Base-by-base conservation (phyloP, 2,329 filamentous ascomycete genomes). In the Teratosphaeria gauchensis region DNA sequence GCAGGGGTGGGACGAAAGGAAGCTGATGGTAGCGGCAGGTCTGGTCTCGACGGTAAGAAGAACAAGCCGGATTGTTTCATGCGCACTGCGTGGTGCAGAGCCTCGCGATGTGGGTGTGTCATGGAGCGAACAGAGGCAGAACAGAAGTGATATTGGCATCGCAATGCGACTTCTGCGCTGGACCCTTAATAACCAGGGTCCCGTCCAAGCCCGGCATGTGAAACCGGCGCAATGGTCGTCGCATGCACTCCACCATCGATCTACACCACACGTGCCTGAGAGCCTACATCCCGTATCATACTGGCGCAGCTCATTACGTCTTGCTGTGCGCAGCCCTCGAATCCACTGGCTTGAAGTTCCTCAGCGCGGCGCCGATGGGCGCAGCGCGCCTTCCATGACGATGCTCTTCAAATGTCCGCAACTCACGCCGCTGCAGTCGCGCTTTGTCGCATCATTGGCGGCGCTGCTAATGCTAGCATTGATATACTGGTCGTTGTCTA, bases 341-440 rank as follows among this genome's bases (percentile, higher is more conserved):
- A 6, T 19, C 31, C 51, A 31, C 21, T 14, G 31, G 4, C 51
- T 14, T 53, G 51, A 48, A 35, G 30, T 5, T 55, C 30, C n/a
- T 46, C 51, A 14, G 53, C 58, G 54, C 51, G 51, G 48, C 54
- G 54, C 42, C 54, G 28, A 30, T 33, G 51, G 38, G 58, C 58
- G 58, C 54, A 12, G 48, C 54, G 55, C 55, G 55, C 28, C 31
- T 48, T 21, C 42, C 48, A 48, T 53, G 46, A 33, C 19, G 32
- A 69, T 69, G 68, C 62, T 67, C 28, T 68, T 63, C 62, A 75
- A 74, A 69, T 75, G 74, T 66, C 73, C 73, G 33, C 76, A 85
- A 73, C 80, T 86, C 72, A 85, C 82, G 71, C 84, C 82, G 68
- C 77, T 89, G 65, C 88, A 89, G 77, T 87, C 85, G 75, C 86